A percentile compares a stretch with the other conserved stretches of the same genome.
Evolutionary conservation across 495 filamentous ascomycete genomes (phyloP).

Genomic region (Lasiosphaeria ovina): DNA sequence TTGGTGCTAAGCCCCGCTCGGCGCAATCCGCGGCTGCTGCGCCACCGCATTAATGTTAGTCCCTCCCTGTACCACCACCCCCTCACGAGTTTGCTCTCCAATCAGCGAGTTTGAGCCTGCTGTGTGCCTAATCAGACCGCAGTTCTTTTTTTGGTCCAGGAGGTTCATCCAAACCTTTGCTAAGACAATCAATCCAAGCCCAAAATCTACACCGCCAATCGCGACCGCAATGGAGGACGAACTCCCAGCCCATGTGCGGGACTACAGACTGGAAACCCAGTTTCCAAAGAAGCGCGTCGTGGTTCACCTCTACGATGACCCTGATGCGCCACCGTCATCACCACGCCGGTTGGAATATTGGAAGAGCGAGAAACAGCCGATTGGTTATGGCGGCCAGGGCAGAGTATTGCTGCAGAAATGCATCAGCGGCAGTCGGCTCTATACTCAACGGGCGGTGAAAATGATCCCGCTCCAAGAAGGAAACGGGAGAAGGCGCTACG

Average conservation of each 20-base stretch:
- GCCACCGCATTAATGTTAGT: neutral
- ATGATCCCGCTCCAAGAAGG: neutral
- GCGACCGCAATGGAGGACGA: neutral
- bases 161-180: neutral
- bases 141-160: neutral
- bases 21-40: neutral
- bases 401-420: neutral
- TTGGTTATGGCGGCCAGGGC: neutral
- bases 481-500: neutral
- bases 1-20: neutral
- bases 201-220: neutral
- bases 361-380: neutral
- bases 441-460: neutral
- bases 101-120: neutral
- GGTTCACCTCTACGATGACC: neutral
- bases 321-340: neutral
- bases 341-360: neutral
- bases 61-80: neutral
- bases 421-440: neutral
- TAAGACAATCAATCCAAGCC: neutral
- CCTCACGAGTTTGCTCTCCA: neutral
- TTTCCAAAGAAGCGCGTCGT: slow-evolving; percentile 1
- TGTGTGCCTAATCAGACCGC: neutral
- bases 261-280: neutral
- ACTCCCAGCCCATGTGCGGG: neutral